These are phyloP conservation scores for Capsicum chinense DNA, from an alignment of 257 asterid species.

Conservation along the genomic window DNA sequence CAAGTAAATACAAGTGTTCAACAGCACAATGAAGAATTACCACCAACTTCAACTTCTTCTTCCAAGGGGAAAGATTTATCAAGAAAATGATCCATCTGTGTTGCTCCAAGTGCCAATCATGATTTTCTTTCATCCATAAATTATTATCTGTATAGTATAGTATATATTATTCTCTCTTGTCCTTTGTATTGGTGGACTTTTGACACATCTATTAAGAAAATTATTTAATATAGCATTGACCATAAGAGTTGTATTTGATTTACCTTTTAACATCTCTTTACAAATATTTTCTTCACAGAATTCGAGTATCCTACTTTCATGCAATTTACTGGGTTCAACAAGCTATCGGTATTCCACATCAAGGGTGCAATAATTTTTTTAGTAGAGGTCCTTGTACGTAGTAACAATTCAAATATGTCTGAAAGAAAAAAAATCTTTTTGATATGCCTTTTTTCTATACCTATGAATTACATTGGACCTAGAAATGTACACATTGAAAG, in stretches of 20 bases:
- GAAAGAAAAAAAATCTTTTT: background rate
- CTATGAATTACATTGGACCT: background rate
- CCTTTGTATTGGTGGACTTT: background rate
- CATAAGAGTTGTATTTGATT: background rate
- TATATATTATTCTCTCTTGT: background rate
- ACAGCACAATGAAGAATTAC: background rate
- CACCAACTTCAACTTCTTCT: conserved; percentile 20
- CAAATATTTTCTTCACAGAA: no score
- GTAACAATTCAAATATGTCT: background rate
- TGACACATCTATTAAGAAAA: background rate
- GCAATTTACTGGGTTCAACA: background rate
- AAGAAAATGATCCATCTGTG: background rate
- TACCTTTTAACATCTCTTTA: background rate
- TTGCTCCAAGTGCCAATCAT: conserved; percentile 13
- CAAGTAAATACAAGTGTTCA: background rate
- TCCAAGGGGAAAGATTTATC: conserved; percentile 22
- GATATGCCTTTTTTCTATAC: background rate
- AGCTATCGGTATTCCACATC: background rate
- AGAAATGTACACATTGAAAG: background rate
- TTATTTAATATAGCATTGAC: background rate
- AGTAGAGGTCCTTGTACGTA: background rate
- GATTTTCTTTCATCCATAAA: background rate
- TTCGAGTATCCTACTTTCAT: no score
- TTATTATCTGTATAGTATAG: background rate
- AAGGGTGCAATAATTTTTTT: background rate